Base-by-base conservation (phyloP, 1,139 yeast species). In the Lodderomyces orthopsilosis region DNA sequence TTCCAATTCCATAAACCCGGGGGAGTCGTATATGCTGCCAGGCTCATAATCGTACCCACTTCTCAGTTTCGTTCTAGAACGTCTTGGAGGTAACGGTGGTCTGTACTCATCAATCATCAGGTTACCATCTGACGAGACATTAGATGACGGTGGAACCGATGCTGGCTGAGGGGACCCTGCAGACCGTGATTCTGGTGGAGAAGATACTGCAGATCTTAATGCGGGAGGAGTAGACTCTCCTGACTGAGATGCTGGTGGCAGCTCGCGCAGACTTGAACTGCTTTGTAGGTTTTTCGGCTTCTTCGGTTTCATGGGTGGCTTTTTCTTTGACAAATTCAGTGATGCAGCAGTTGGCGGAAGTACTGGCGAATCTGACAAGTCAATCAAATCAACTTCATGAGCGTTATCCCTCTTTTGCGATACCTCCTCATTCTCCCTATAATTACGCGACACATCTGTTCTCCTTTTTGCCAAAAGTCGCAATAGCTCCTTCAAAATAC, bases 241-340 rank as follows among this genome's bases (percentile, higher is more conserved):
- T 48, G 9, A 24, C 9, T 21, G 23, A 21, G 23, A 8, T 21
- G 5, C 23, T 21, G 23, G 8, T 8, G 23, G 23, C 23, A 21
- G 5, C 8, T 21, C 23, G 8, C 28, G 28, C 28, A 24, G 28
- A 34, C 15, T 22, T 9, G 65, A 62, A 14, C 56, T 46, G 3
- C 37, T 22, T 42, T 60, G 58, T n/a, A 73, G 53, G 4, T 48
- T 42, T 0, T 46, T 44, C 2, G 78, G 78, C 46, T 73, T 73
- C 28, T 55, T 61, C 1, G 78, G 78, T 2, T 66, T 52, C 56
- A 66, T 51, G 2, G 78, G 78, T 0, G 75, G 68, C 44, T 58
- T 65, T 14, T 14, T 43, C 15, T 47, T 42, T 3, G 41, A 10
- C 4, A n/a, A 8, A 4, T 9, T 15, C 27, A 24, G 32, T 13